Evolutionary conservation across 768 basidiomycete species (phyloP).

Genomic region (Rhizopogon rudus): DNA sequence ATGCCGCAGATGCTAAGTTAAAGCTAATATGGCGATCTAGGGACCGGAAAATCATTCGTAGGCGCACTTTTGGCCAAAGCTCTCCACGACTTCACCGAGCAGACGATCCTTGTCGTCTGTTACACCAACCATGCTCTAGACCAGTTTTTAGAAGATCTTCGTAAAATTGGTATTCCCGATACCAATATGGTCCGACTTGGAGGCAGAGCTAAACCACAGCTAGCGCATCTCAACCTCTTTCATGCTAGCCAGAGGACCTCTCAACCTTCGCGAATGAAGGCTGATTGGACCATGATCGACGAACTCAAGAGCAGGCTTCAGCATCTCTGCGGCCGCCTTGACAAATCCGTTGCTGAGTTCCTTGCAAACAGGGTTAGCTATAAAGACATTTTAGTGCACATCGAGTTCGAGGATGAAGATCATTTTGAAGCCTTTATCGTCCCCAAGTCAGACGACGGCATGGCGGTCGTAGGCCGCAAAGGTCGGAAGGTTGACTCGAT

Average conservation of each 20-base stretch:
- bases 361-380: slow-evolving; percentile 5
- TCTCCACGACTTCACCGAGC: slow-evolving; percentile 37
- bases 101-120: slow-evolving; percentile 54
- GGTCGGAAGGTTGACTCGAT: slow-evolving; percentile 27
- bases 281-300: slow-evolving; percentile 37
- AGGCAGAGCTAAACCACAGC: slow-evolving; percentile 44
- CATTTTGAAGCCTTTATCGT: slow-evolving; percentile 37
- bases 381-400: slow-evolving; percentile 32
- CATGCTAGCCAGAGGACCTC: slow-evolving; percentile 25
- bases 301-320: slow-evolving; percentile 17
- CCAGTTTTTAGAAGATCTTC: slow-evolving; percentile 52
- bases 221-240: slow-evolving; percentile 36
- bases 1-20: neutral
- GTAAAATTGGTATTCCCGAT: slow-evolving; percentile 49
- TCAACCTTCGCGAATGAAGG: slow-evolving; percentile 13
- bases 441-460: slow-evolving; percentile 33
- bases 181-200: slow-evolving; percentile 44
- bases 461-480: slow-evolving; percentile 32
- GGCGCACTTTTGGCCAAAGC: slow-evolving; percentile 54
- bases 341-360: slow-evolving; percentile 23
- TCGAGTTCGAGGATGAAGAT: slow-evolving; percentile 44
- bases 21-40: slow-evolving; percentile 21
- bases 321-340: slow-evolving; percentile 10
- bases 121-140: slow-evolving; percentile 67
- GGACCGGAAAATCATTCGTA: slow-evolving; percentile 65